Base-by-base conservation (phyloP, 306 rosid genomes). In the Rosa chinensis region DNA sequence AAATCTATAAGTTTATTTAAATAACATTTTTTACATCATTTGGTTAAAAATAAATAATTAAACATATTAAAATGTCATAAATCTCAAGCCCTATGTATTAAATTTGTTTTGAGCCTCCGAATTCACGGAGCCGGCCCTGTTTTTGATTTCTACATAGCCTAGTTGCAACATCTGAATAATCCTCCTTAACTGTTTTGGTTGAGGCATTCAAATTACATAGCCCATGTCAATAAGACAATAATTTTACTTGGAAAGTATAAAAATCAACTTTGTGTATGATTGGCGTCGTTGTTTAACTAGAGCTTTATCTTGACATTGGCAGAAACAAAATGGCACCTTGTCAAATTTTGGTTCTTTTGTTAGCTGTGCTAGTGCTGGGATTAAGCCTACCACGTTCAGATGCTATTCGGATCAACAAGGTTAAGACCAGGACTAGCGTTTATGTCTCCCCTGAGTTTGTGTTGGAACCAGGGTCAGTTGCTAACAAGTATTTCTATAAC, bases 401-500 rank as follows among this genome's bases (percentile, higher is more conserved):
- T 73, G 83, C 85, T 71, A 53, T 71, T 49, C 49, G 81, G 75
- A 75, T 77, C 50, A 53, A 5, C 49, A 78, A 47, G 74, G 56
- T 44, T 59, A 87, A 79, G 76, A 74, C 89, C 43, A 89, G 86
- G 14, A 73, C 93, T 28, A 63, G 84, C 3, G 83, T 82, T 48
- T 87, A 77, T 72, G 43, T 81, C 2, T 91, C 98, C 69, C 98
- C 97, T 6, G 82, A 63, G 78, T 81, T 93, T 82, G 88, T 81
- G 52, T 72, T 89, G 64, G 84, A 74, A 21, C 93, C 92, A 0
- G 98, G 98, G 69, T 90, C 93, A 21, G 98, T 90, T 79, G 50
- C 56, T 9, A 44, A 89, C 59, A 89, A 25, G 70, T 55, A 21
- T 69, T 85, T 66, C 83, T 73, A 81, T 59, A 78, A 77, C 52